A percentile compares a stretch with the other conserved stretches of the same genome.
Conservation (phyloP, 257 asterid species). For the Capsicum pubescens region DNA sequence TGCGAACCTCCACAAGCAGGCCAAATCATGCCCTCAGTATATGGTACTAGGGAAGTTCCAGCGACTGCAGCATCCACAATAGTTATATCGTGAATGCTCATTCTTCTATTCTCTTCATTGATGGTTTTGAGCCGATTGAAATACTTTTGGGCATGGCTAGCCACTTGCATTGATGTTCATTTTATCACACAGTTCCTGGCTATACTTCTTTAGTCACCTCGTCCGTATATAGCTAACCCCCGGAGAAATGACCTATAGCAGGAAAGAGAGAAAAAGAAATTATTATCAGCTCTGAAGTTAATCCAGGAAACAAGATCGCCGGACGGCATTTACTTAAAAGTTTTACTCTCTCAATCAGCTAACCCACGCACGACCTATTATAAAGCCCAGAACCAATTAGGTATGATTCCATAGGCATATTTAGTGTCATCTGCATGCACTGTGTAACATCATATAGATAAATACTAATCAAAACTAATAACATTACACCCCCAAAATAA, state of each 20-base stretch:
- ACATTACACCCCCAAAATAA: neutral
- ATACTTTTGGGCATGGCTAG: slow-evolving; percentile 19
- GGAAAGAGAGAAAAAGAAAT: slow-evolving; percentile 25
- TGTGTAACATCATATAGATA: neutral
- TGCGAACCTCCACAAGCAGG: neutral
- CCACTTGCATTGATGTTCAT: slow-evolving; percentile 20
- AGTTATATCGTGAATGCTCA: slow-evolving; percentile 24
- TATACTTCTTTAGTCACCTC: slow-evolving; percentile 28
- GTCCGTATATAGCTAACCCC: neutral
- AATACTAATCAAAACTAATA: slow-evolving; percentile 12
- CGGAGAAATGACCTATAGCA: neutral
- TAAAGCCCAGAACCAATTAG: neutral
- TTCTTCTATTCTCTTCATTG: slow-evolving; percentile 16
- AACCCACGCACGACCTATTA: neutral
- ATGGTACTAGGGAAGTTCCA: slow-evolving; percentile 28
- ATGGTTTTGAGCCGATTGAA: neutral
- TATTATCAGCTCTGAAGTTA: neutral
- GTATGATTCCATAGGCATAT: neutral
- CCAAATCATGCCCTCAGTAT: neutral
- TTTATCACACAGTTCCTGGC: slow-evolving; percentile 22
- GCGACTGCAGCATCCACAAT: slow-evolving; percentile 27
- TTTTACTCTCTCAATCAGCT: neutral
- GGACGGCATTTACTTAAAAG: neutral
- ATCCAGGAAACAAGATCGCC: neutral
- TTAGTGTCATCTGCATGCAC: neutral